phyloP scores from a whole-genome alignment of 352 stramenopile genomes.

The Globisporangium abappressorium region DNA sequence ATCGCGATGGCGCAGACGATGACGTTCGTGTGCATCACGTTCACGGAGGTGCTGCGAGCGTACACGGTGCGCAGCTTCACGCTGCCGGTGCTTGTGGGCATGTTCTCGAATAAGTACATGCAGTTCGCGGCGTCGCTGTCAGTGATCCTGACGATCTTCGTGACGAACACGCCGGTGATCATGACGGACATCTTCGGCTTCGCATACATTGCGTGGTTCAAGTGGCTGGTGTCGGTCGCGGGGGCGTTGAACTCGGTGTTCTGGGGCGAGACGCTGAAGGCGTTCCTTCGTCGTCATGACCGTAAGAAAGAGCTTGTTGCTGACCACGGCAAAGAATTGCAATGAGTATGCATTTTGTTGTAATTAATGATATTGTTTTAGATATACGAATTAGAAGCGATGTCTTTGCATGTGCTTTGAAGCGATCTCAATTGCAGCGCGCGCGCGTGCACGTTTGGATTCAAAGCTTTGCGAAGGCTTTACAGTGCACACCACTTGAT shows the following conservation, averaged over 20 bases:
- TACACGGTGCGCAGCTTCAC: conserved; percentile 77
- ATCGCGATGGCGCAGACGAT: conserved; percentile 63
- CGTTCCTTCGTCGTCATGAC: neutral
- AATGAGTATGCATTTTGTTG: too few species aligned
- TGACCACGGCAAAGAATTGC: neutral
- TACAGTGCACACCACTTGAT: too few species aligned
- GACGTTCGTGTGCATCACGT: conserved; percentile 60
- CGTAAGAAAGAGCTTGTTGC: neutral
- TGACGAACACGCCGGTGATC: conserved; percentile 36
- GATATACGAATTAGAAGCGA: neutral
- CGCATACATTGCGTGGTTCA: conserved; percentile 34
- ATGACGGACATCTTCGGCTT: conserved; percentile 45
- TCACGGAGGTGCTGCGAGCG: conserved; percentile 69
- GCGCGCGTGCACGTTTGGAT: too few species aligned
- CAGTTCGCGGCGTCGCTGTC: conserved; percentile 17
- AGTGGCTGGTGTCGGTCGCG: conserved; percentile 29
- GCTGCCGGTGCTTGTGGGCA: conserved; percentile 45
- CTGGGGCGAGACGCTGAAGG: neutral
- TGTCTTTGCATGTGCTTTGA: too few species aligned
- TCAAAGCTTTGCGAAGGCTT: too few species aligned
- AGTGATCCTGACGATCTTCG: conserved; percentile 25
- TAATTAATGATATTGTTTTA: neutral
- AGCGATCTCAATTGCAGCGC: too few species aligned
- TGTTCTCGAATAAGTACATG: conserved; percentile 67
- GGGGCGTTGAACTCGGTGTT: conserved; percentile 14